Conservation (phyloP, 495 filamentous ascomycete genomes). For the Penicillium atrosanguineum region DNA sequence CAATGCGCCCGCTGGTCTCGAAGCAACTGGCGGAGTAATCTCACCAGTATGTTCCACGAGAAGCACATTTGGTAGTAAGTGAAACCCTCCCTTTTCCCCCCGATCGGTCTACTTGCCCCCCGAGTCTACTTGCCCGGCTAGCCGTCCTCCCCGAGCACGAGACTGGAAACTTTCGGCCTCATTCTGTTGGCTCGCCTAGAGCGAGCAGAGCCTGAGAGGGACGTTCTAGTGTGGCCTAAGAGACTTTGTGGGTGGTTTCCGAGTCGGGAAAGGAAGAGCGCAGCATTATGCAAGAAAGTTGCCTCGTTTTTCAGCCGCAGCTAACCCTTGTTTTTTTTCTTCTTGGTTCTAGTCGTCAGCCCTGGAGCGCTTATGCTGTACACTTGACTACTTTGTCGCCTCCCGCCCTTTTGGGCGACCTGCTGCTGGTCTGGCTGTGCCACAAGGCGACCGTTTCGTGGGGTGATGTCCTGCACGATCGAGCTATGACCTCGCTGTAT, state of each 20-base stretch:
- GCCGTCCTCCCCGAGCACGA: not conserved
- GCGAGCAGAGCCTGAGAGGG: not conserved
- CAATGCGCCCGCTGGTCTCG: constrained; percentile 81
- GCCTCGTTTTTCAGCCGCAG: constrained; percentile 12
- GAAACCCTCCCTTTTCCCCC: constrained; percentile 11
- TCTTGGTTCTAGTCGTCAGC: constrained; percentile 54
- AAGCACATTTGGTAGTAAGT: constrained; percentile 68
- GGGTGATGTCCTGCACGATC: constrained; percentile 37
- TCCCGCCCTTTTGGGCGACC: constrained; percentile 63
- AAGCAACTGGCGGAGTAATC: constrained; percentile 80
- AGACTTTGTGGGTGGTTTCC: not conserved
- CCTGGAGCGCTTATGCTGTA: constrained; percentile 74
- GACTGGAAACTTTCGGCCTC: not conserved
- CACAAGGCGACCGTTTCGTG: constrained; percentile 44
- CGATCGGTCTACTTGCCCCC: not conserved
- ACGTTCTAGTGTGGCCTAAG: not conserved
- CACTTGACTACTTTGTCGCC: constrained; percentile 73
- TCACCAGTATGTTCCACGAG: constrained; percentile 70
- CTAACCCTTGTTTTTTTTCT: constrained; percentile 26
- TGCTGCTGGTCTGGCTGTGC: constrained; percentile 56
- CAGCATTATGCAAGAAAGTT: not conserved
- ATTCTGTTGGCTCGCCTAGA: not conserved
- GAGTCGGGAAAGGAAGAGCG: constrained; percentile 1
- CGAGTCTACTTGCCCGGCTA: not conserved
- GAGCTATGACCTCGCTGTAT: constrained; percentile 51